A percentile compares a stretch with the other conserved stretches of the same genome.
Conservation (phyloP, 768 basidiomycete species). For the Tulasnella sp. region DNA sequence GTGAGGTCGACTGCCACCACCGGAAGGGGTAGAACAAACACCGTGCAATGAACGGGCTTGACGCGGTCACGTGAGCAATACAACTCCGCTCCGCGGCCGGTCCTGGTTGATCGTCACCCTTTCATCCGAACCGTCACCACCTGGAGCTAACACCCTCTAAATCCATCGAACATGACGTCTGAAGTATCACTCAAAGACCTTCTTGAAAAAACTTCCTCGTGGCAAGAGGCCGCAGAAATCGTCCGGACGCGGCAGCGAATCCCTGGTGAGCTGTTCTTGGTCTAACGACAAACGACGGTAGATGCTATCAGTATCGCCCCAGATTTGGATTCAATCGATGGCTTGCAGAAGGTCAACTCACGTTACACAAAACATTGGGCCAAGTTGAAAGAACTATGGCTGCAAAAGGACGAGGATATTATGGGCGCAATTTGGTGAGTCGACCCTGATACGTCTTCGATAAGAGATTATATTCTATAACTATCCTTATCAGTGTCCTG, state of each 20-base stretch:
- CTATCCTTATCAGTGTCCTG: neutral
- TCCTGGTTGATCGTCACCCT: no score
- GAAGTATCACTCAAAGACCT: neutral
- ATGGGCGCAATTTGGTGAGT: slow-evolving; percentile 4
- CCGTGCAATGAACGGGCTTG: no score
- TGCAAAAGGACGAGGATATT: slow-evolving; percentile 5
- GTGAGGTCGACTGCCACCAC: no score
- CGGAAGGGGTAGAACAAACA: no score
- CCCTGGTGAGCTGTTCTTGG: neutral
- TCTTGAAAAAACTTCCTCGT: neutral
- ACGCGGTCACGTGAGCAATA: no score
- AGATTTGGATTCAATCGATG: slow-evolving; percentile 6
- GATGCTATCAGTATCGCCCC: neutral
- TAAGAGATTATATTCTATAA: neutral
- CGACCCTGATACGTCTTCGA: neutral
- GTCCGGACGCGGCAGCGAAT: neutral
- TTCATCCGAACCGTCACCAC: no score
- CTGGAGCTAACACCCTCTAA: no score
- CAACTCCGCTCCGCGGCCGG: no score
- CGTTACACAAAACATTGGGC: neutral
- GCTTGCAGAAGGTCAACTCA: neutral
- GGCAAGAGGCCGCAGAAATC: slow-evolving; percentile 6
- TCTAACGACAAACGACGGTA: neutral
- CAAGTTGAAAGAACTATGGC: slow-evolving; percentile 10
- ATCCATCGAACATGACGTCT: neutral